A percentile compares a stretch with the other conserved stretches of the same genome.
Evolutionary conservation across 192 early-diverging fungal species (phyloP).

Genomic region (Jimgerdemannia lactiflua): DNA sequence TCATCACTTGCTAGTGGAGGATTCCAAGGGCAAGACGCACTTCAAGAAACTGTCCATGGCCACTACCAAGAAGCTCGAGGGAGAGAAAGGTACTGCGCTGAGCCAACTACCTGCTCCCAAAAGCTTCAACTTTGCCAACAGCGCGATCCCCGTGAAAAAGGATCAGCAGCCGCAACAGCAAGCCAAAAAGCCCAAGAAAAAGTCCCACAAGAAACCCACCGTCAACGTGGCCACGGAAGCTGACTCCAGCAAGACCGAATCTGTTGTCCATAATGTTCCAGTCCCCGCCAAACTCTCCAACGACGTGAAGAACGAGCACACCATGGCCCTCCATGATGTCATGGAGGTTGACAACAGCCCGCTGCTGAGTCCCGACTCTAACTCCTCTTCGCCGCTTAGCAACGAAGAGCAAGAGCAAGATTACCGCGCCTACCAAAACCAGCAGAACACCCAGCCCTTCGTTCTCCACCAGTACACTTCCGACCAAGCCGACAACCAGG

Average conservation of each 20-base stretch:
- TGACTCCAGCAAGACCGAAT: neutral
- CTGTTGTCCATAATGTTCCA: neutral
- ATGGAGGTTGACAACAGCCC: neutral
- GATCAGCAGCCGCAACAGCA: neutral
- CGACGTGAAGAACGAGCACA: neutral
- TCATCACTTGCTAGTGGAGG: conserved; percentile 60
- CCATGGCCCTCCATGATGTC: neutral
- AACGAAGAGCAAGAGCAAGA: neutral
- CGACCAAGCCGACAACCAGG: conserved; percentile 36
- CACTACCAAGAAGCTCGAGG: conserved; percentile 22
- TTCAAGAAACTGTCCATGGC: conserved; percentile 48
- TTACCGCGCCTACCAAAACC: neutral
- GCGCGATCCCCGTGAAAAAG: neutral
- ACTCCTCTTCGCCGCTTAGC: neutral
- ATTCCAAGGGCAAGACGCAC: conserved; percentile 32
- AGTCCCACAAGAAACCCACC: neutral
- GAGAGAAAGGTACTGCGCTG: conserved; percentile 9
- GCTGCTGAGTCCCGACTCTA: neutral
- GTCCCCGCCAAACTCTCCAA: neutral
- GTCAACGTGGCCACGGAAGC: neutral
- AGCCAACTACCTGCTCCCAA: conserved; percentile 10
- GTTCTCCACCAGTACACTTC: conserved; percentile 41
- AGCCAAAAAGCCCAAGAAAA: neutral
- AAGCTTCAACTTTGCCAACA: conserved; percentile 6
- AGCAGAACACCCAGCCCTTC: conserved; percentile 8